A percentile compares a stretch with the other conserved stretches of the same genome.
Conservation (phyloP, 345 rosid genomes). For the Laguncularia racemosa region DNA sequence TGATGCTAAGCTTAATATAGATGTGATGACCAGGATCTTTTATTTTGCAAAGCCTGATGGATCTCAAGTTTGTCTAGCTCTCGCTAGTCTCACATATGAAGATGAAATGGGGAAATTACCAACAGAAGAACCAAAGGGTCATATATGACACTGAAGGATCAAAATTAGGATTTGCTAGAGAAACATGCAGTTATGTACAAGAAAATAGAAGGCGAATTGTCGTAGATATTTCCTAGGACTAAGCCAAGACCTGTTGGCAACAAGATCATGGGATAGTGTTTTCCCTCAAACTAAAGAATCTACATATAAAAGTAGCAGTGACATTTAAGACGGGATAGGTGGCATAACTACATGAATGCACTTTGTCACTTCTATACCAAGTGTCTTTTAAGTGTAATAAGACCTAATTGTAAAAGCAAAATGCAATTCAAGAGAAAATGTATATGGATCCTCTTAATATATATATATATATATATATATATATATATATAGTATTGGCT, state of each 20-base stretch:
- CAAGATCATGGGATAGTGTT: neutral
- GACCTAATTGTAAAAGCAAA: no score
- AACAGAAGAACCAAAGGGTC: conserved; percentile 84
- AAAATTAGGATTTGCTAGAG: conserved; percentile 63
- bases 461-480: no score
- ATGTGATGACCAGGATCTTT: conserved; percentile 59
- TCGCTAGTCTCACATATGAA: conserved; percentile 67
- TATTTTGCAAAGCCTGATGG: conserved; percentile 70
- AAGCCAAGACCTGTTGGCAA: conserved; percentile 1
- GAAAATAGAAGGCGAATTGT: neutral
- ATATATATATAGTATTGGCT: no score
- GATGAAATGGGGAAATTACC: conserved; percentile 69
- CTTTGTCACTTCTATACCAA: no score
- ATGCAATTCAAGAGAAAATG: no score
- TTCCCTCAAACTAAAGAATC: neutral
- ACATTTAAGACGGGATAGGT: no score
- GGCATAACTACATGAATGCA: no score
- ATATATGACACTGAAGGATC: conserved; percentile 64
- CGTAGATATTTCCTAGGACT: conserved; percentile 4
- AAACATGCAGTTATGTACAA: conserved; percentile 59
- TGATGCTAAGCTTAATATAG: conserved; percentile 45
- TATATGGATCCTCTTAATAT: no score
- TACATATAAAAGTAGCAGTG: no score
- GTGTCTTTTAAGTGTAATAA: no score
- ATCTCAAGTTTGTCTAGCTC: conserved; percentile 76